A percentile compares a stretch with the other conserved stretches of the same genome.
These are phyloP conservation scores for Sphagnurus paluster DNA, from an alignment of 1,284 basidiomycete genomes.

Conservation along the genomic window DNA sequence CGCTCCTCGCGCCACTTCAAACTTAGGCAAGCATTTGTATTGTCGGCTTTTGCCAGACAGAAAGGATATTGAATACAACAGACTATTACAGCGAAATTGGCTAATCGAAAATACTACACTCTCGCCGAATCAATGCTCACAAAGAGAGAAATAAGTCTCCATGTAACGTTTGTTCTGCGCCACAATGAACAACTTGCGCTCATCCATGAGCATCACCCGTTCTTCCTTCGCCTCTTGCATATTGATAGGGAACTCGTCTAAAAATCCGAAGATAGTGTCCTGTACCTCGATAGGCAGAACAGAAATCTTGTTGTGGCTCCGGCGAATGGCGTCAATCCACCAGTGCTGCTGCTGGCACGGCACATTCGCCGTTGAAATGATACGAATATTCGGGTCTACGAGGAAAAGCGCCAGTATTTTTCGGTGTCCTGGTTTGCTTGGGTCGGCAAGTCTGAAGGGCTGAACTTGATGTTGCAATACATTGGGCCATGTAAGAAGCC, in stretches of 20 bases:
- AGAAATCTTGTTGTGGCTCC: background rate
- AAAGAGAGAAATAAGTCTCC: conserved; percentile 10
- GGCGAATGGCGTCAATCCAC: conserved; percentile 18
- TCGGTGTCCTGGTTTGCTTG: conserved; percentile 38
- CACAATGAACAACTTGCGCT: conserved; percentile 19
- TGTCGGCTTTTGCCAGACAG: no score
- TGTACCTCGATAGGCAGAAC: conserved; percentile 22
- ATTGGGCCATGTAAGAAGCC: conserved; percentile 42
- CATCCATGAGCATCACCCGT: conserved; percentile 29
- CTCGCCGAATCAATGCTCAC: conserved; percentile 9
- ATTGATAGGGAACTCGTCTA: conserved; percentile 22
- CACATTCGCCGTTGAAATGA: conserved; percentile 37
- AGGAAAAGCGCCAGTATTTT: conserved; percentile 46
- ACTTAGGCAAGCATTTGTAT: no score
- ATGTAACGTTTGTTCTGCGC: conserved; percentile 1
- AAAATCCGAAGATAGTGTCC: conserved; percentile 20
- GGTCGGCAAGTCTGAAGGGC: conserved; percentile 39
- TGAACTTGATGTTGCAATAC: conserved; percentile 43
- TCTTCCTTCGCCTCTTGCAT: conserved; percentile 29
- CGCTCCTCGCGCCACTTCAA: no score
- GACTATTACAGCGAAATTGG: no score
- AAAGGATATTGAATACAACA: no score
- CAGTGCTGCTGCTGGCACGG: conserved; percentile 38
- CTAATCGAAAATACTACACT: no score
- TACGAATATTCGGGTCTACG: conserved; percentile 36